Base-by-base conservation (phyloP, 2,329 filamentous ascomycete genomes). In the Scedosporium minutisporum region DNA sequence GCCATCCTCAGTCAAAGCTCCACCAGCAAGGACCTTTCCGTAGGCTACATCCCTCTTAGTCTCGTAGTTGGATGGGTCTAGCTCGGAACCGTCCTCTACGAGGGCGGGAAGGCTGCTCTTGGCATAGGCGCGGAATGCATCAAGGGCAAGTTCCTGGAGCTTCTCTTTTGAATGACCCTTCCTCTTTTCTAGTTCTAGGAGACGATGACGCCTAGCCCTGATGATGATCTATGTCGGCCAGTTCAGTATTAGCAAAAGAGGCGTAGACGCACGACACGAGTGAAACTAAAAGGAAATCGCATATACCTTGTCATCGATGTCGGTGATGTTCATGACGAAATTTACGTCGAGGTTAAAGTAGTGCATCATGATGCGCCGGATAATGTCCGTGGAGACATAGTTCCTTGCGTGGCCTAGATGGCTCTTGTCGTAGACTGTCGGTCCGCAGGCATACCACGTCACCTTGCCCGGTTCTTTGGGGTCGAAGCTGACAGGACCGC, bases 301-400 rank as follows among this genome's bases (percentile, higher is more conserved):
- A 46, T 70, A 66, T 69, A 86, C 84, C 81, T 89, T 89, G 74
- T 90, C 87, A 68, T 92, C 89, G 46, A 93, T 83, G 69, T 93
- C 92, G 29, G 92, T 96, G 66, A 95, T 91, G 76, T 96, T 96
- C 88, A 96, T 95, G 67, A 96, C 90, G 76, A 96, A 96, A 64
- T 87, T 85, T 67, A 96, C 85, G 51, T 91, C 79, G 73, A 89
- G 95, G 65, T 86, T 85, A 73, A 96, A 96, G 75, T 95, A 93
- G 73, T 93, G 86, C 70, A 83, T 80, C 74, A 96, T 76, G 68
- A 96, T 90, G 69, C 92, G 86, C 65, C 92, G 84, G 68, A 96
- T 87, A 66, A 96, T 92, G 74, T 96, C 92, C 57, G 90, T 93
- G 59, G 88, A 90, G 66, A 96, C 90, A 82, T 96, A 96, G 77